phyloP scores from a whole-genome alignment of 2,329 filamentous ascomycete genomes.

The Ophioceras dolichostomum region DNA sequence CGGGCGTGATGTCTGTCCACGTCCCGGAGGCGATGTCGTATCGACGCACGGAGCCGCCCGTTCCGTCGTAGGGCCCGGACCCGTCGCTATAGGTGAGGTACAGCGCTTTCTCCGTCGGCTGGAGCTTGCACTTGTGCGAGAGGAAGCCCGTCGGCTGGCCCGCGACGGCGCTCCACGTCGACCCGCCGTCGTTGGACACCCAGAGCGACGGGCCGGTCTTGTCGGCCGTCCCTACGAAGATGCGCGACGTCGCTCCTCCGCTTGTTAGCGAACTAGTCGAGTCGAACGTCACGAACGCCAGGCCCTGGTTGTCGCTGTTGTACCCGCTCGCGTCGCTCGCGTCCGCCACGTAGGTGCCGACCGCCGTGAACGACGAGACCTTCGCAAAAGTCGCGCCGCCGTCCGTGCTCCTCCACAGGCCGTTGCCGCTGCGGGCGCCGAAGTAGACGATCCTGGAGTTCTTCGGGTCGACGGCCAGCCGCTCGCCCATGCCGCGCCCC shows the following conservation, averaged over 20 bases:
- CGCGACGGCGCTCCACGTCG: slow-evolving; percentile 36
- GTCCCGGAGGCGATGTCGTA: slow-evolving; percentile 34
- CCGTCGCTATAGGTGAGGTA: slow-evolving; percentile 44
- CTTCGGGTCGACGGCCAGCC: slow-evolving; percentile 44
- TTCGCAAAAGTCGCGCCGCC: slow-evolving; percentile 40
- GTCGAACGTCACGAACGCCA: slow-evolving; percentile 43
- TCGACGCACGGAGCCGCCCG: slow-evolving; percentile 36
- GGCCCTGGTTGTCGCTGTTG: slow-evolving; percentile 32
- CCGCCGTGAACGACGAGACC: slow-evolving; percentile 36
- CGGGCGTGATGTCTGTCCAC: slow-evolving; percentile 46
- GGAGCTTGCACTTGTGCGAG: slow-evolving; percentile 40
- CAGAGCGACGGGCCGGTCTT: slow-evolving; percentile 39
- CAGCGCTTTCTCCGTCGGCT: slow-evolving; percentile 35
- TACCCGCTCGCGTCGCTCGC: slow-evolving; percentile 30
- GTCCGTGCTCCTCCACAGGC: slow-evolving; percentile 45
- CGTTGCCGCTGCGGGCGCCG: slow-evolving; percentile 44
- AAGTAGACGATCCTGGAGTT: slow-evolving; percentile 45
- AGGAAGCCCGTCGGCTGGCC: slow-evolving; percentile 37
- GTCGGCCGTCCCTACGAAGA: slow-evolving; percentile 44
- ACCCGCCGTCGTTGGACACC: slow-evolving; percentile 38
- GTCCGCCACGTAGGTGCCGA: slow-evolving; percentile 34
- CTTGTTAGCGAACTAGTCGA: slow-evolving; percentile 28
- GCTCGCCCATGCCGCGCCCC: slow-evolving; percentile 45
- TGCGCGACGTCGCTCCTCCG: slow-evolving; percentile 35
- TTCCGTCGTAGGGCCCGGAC: slow-evolving; percentile 44